These are phyloP conservation scores for Bocquillonia castaneifolia DNA, from an alignment of 441 rosid species.

Conservation along the genomic window DNA sequence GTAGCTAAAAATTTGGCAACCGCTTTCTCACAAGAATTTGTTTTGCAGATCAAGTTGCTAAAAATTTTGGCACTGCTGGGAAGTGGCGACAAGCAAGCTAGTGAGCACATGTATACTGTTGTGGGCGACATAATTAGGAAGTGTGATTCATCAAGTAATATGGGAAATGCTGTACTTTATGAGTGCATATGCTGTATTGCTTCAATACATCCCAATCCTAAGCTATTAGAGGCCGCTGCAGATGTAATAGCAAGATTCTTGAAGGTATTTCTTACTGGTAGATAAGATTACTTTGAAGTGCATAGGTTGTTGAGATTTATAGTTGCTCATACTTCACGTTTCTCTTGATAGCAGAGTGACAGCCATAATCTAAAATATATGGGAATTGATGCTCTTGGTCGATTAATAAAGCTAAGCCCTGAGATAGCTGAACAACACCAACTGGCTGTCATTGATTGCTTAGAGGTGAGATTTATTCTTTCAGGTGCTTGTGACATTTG, in stretches of 20 bases:
- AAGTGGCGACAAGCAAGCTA: constrained; percentile 89
- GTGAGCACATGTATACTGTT: constrained; percentile 89
- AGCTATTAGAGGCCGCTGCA: constrained; percentile 82
- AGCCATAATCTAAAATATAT: constrained; percentile 89
- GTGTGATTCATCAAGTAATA: constrained; percentile 79
- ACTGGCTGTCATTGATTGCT: constrained; percentile 93
- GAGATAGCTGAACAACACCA: constrained; percentile 97
- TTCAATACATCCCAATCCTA: constrained; percentile 74
- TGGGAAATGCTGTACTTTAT: constrained; percentile 88
- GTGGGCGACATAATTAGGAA: constrained; percentile 84
- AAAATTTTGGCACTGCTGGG: constrained; percentile 90
- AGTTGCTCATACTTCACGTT: constrained; percentile 19
- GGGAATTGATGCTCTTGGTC: constrained; percentile 96
- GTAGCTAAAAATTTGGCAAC: no score
- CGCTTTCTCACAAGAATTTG: no score
- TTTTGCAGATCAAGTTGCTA: constrained; percentile 76
- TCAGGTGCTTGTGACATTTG: constrained; percentile 11
- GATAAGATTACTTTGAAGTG: constrained; percentile 13
- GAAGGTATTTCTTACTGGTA: constrained; percentile 53
- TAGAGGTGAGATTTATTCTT: constrained; percentile 61
- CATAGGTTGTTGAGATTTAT: constrained; percentile 9
- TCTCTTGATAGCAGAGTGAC: constrained; percentile 67
- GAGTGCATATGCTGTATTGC: constrained; percentile 89
- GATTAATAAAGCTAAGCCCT: constrained; percentile 78
- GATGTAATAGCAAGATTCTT: constrained; percentile 78